Evolutionary conservation across 2,329 filamentous ascomycete genomes (phyloP).

Genomic region (Colletotrichum cuscutae): DNA sequence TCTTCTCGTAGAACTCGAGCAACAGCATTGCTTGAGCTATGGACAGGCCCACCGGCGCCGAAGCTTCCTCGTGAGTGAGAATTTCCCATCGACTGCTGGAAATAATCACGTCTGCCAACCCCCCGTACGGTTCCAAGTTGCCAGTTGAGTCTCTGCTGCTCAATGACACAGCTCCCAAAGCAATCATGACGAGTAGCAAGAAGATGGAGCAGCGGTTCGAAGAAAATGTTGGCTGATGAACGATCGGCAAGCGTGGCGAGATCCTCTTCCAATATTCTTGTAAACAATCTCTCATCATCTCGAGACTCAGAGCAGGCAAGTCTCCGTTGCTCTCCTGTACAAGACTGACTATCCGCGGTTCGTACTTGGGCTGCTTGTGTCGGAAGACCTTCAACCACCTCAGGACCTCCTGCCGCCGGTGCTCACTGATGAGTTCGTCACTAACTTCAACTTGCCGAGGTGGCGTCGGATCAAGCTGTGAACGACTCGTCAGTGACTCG

Average conservation of each 20-base stretch:
- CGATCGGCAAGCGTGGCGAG: slow-evolving; percentile 85
- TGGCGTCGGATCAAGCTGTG: slow-evolving; percentile 56
- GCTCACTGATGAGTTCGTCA: slow-evolving; percentile 57
- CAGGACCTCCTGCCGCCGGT: slow-evolving; percentile 56
- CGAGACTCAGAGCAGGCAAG: slow-evolving; percentile 68
- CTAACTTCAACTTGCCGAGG: slow-evolving; percentile 50
- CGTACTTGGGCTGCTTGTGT: slow-evolving; percentile 53
- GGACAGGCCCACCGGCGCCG: slow-evolving; percentile 87
- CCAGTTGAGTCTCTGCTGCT: slow-evolving; percentile 70
- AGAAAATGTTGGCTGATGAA: slow-evolving; percentile 89
- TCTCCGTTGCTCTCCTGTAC: slow-evolving; percentile 54
- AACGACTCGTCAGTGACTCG: slow-evolving; percentile 59
- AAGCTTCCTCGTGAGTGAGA: slow-evolving; percentile 82
- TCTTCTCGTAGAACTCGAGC: slow-evolving; percentile 91
- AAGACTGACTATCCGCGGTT: slow-evolving; percentile 38
- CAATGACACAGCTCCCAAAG: slow-evolving; percentile 83
- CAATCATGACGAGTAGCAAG: slow-evolving; percentile 83
- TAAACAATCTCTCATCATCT: slow-evolving; percentile 87
- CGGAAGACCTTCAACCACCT: slow-evolving; percentile 55
- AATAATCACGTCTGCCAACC: slow-evolving; percentile 70
- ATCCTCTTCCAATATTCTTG: slow-evolving; percentile 90
- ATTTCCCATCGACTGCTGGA: slow-evolving; percentile 84
- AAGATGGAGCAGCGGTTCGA: slow-evolving; percentile 81
- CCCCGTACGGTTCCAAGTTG: slow-evolving; percentile 57
- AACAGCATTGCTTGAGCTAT: slow-evolving; percentile 86